Evolutionary conservation across 2,329 filamentous ascomycete species (phyloP).

Genomic region (Botrytis deweyae): DNA sequence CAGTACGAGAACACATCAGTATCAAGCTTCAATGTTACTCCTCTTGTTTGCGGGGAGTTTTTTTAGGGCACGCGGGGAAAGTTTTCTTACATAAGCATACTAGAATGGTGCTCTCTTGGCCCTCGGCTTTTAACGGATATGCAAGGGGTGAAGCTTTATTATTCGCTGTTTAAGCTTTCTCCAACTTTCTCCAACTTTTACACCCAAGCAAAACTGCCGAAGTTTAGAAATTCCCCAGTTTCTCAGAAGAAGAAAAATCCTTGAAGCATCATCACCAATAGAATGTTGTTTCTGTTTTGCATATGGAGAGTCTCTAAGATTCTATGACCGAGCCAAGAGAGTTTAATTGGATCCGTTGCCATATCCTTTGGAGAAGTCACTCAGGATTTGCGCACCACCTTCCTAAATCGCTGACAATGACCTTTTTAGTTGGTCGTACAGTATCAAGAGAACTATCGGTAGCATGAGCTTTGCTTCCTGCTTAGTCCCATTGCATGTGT

Average conservation of each 20-base stretch:
- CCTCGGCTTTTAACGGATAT: not conserved
- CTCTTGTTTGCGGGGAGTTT: not conserved
- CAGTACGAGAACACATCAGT: not conserved
- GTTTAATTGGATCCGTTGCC: not conserved
- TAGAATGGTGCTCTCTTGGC: not conserved
- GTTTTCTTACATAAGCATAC: not conserved
- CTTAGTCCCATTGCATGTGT: not conserved
- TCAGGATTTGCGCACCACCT: slow-evolving; percentile 4
- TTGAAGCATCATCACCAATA: not conserved
- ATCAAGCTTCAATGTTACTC: not conserved
- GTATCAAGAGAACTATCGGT: not conserved
- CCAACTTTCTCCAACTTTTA: not conserved
- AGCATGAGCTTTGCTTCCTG: not conserved
- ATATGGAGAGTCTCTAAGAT: not conserved
- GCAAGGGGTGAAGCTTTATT: not conserved
- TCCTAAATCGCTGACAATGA: not conserved
- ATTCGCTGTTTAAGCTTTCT: not conserved
- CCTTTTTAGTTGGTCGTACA: not conserved
- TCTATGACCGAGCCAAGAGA: not conserved
- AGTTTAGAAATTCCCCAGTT: not conserved
- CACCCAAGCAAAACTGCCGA: not conserved
- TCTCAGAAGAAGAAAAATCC: not conserved
- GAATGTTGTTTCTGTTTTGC: not conserved
- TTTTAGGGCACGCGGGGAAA: not conserved
- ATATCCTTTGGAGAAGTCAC: not conserved